Base-by-base conservation (phyloP, 2,329 filamentous ascomycete species). In the Dothiorella sarmentorum region DNA sequence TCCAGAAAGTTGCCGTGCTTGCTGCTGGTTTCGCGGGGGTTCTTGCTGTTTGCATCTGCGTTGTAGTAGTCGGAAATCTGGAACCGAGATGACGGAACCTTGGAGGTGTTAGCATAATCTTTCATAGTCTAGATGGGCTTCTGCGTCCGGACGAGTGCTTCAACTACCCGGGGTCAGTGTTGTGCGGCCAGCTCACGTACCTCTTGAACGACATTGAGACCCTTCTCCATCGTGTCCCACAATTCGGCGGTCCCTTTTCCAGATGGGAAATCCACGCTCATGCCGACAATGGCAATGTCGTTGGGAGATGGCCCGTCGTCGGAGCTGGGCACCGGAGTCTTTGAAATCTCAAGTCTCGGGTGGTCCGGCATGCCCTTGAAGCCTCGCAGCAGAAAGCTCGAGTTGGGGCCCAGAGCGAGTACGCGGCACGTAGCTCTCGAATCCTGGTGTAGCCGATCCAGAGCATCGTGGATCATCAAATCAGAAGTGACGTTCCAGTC, bases 1-100 rank as follows among this genome's bases (percentile, higher is more conserved):
- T 33, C 56, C 45, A 59, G 20, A 44, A 62, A 57, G 31, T 59
- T 56, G 51, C 45, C 40, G 22, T 52, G 9, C 7, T 27, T 52
- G 1, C 33, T 4, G n/a, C 27, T 27, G 15, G 38, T 38, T 6
- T 38, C 38, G 2, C 47, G 31, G 9, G 47, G 9, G 7, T 18
- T 18, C 20, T 52, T 26, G 20, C 18, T 52, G 3, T 17, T 38
- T 15, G 2, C 7, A 15, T 52, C 47, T 2, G 20, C 6, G 10
- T 26, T 13, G 22, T 52, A 52, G 33, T 52, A 52, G 22, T 52
- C 47, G 1, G 47, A 52, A 1, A 52, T 11, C 7, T 52, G 33
- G 22, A 52, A 52, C 3, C 47, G 47, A 7, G 47, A 38, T 3
- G 47, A 27, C 9, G 47, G 47, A 4, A 52, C 17, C 47, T 52